phyloP scores from a whole-genome alignment of 257 asterid species.

The Nicotiana paniculata region DNA sequence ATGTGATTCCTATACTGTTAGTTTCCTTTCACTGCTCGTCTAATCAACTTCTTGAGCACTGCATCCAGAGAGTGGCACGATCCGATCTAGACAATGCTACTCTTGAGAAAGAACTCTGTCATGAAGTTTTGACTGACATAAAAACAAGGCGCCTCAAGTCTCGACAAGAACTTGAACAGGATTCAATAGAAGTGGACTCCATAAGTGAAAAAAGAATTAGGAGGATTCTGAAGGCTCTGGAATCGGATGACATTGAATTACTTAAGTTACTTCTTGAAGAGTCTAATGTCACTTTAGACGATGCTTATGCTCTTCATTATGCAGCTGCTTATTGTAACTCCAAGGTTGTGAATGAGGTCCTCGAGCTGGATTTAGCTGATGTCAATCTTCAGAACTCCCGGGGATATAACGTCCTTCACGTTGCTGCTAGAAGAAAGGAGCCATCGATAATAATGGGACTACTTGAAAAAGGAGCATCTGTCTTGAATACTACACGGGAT shows the following conservation, averaged over 20 bases:
- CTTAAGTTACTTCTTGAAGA: constrained; percentile 57
- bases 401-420: constrained; percentile 72
- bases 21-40: constrained; percentile 56
- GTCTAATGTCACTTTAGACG: constrained; percentile 59
- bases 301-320: constrained; percentile 73
- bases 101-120: constrained; percentile 76
- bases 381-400: constrained; percentile 58
- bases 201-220: constrained; percentile 40
- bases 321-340: constrained; percentile 79
- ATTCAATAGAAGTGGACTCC: constrained; percentile 31
- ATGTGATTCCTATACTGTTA: constrained; percentile 59
- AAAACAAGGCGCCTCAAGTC: constrained; percentile 35
- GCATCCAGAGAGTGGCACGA: constrained; percentile 46
- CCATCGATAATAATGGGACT: constrained; percentile 48
- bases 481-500: constrained; percentile 48
- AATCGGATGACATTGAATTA: constrained; percentile 65
- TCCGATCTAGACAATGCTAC: constrained; percentile 52
- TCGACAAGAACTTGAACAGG: constrained; percentile 33
- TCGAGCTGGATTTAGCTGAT: constrained; percentile 43
- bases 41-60: constrained; percentile 40
- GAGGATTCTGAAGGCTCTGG: constrained; percentile 67
- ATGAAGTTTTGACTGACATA: constrained; percentile 31
- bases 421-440: constrained; percentile 91
- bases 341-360: constrained; percentile 56
- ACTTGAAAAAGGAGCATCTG: constrained; percentile 49